Evolutionary conservation across 495 filamentous ascomycete species (phyloP).

Genomic region (Paragyromitra xinjiangensis): DNA sequence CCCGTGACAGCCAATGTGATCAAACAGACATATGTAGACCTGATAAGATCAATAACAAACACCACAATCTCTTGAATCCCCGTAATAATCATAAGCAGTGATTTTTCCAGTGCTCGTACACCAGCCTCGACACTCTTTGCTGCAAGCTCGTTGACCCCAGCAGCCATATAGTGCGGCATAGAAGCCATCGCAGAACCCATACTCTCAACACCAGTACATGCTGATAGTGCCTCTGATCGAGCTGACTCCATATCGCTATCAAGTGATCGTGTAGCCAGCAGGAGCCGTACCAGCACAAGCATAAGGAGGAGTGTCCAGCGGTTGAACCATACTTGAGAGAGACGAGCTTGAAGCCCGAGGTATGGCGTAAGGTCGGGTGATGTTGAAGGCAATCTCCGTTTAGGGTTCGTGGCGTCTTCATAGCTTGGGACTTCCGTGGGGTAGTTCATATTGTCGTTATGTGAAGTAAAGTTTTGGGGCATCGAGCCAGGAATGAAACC

Average conservation of each 20-base stretch:
- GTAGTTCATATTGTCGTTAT: constrained; percentile 37
- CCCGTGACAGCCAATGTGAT: constrained; percentile 81
- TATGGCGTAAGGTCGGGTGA: constrained; percentile 81
- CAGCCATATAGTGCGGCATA: constrained; percentile 91
- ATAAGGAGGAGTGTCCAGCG: constrained; percentile 91
- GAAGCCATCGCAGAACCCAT: constrained; percentile 96
- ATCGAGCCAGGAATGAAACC: constrained; percentile 32
- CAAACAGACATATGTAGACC: constrained; percentile 85
- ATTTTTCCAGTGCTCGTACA: constrained; percentile 76
- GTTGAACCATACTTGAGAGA: constrained; percentile 97
- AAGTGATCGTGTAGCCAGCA: constrained; percentile 76
- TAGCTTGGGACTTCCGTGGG: constrained; percentile 47
- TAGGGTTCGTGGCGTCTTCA: constrained; percentile 53
- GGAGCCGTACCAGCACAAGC: constrained; percentile 79
- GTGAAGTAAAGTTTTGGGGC: constrained; percentile 17
- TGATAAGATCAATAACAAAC: constrained; percentile 89
- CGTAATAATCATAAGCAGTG: constrained; percentile 79
- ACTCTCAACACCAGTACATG: constrained; percentile 91
- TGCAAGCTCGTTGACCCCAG: constrained; percentile 85
- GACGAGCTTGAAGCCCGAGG: constrained; percentile 83
- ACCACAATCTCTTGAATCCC: constrained; percentile 86
- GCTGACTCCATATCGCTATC: constrained; percentile 77
- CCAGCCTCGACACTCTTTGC: constrained; percentile 78
- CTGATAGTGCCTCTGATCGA: constrained; percentile 79
- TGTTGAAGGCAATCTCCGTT: constrained; percentile 60